Evolutionary conservation across 2,329 filamentous ascomycete species (phyloP), one percentile per base, ranked within the genome.

Genomic region (Phaeophleospora eucalypticola): DNA sequence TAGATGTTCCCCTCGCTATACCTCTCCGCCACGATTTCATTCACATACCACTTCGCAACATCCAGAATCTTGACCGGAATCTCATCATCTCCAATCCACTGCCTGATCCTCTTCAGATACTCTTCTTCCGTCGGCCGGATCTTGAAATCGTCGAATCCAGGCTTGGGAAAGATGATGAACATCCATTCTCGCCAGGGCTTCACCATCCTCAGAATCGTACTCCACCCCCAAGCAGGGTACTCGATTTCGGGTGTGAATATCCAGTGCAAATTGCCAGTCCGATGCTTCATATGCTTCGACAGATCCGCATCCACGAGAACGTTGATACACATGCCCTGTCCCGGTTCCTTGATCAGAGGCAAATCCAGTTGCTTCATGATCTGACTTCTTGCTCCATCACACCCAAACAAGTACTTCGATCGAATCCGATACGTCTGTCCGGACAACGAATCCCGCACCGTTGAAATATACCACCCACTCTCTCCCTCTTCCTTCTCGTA

Each of bases 101-200:
- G 65, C 27, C 66, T 68, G 1, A 80, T 66, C 3, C 72, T 64
- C 20, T 64, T 55, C 3, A 73, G 36, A 51, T 75, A 78, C 56
- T 79, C 71, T 4, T 75, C 75, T 1, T 68, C 51, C 0, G 70
- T 68, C 0, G 75, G 73, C n/a, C 65, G 47, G 17, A 70, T 62
- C 3, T 60, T 61, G 10, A 68, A 51, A 40, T 71, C 65, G 1
- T 51, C 36, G 34, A 68, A 66, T 7, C 64, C 59, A 10, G 61
- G 60, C 3, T 68, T 68, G 0, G 76, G 73, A 14, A 82, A 65
- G 14, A 81, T 60, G 43, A 65, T 65, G 46, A 62, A 60, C 58
- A 65, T 63, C 79, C 80, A 84, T 65, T 84, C 77, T 52, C 76
- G 59, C 80, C 80, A 84, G 0, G 80, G 75, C 65, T 77, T 80